Evolutionary conservation across 176 grass and related monocot species (phyloP), one percentile per base, ranked within the genome.

Genomic region (Ensete ventricosum): DNA sequence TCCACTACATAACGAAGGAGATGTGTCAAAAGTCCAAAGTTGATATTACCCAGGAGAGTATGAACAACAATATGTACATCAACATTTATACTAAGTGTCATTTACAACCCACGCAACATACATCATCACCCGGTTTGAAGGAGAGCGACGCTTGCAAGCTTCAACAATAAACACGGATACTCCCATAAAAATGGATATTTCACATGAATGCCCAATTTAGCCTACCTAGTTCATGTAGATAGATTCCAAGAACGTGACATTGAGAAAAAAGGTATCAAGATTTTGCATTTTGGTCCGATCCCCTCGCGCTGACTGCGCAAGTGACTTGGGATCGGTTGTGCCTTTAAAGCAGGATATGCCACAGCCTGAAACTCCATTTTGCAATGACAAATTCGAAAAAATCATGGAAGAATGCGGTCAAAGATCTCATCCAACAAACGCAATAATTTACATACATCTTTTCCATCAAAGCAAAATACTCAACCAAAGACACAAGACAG

Each of bases 321-420:
- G 69, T 86, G 84, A 73, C 84, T 69, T 48, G 82, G 77, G 72
- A 86, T 81, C 75, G 82, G 84, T 50, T 86, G 84, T 75, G 84
- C 84, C 84, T 86, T 62, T 53, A 79, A 54, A 62, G 12, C 25
- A 82, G 50, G 70, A 14, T 4, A 79, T 25, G 71, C 48, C 27
- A 63, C 21, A 55, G 16, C 14, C 11, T 43, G 34, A 26, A 25
- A 2, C 6, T 9, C 12, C 55, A 16, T 53, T 73, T 25, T 67
- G 64, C 13, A 29, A 14, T 3, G 12, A 43, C 34, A 43, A 43
- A 43, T 43, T 43, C 3, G 4, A 43, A 43, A 43, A 43, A 5
- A 43, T 43, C 34, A 43, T 43, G 34, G 4, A 43, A 43, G 34
- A 43, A 43, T 0, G 34, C 4, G 34, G 4, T 43, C 34, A 43